These are phyloP conservation scores for Penicillium sp. DNA, from an alignment of 2,329 filamentous ascomycete genomes.

Conservation along the genomic window DNA sequence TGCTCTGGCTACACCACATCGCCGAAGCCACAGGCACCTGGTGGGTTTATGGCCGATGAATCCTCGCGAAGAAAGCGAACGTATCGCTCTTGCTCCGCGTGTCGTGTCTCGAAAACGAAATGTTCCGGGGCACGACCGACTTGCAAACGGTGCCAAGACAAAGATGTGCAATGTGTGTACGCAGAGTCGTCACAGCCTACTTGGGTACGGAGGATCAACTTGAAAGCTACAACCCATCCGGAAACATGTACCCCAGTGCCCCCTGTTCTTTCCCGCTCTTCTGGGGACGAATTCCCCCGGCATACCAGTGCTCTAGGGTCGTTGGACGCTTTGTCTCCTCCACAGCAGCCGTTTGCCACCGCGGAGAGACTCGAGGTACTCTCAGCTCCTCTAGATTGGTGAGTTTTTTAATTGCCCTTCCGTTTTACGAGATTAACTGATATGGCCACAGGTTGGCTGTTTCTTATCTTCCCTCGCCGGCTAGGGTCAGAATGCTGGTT, in stretches of 20 bases:
- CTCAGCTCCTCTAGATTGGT: constrained; percentile 15
- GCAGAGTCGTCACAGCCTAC: constrained; percentile 21
- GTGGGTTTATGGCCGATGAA: not conserved
- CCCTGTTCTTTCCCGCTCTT: not conserved
- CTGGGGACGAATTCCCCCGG: not conserved
- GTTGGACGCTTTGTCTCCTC: not conserved
- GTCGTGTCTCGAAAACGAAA: constrained; percentile 24
- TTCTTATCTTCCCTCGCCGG: constrained; percentile 9
- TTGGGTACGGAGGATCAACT: constrained; percentile 19
- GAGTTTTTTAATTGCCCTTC: not conserved
- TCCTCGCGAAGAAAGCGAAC: constrained; percentile 17
- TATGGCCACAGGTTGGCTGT: constrained; percentile 10
- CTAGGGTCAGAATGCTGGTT: constrained; percentile 14
- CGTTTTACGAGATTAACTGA: not conserved
- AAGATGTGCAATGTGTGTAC: constrained; percentile 14
- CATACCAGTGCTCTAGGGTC: not conserved
- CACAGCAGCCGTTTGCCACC: not conserved
- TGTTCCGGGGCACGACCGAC: constrained; percentile 23
- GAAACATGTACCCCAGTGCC: not conserved
- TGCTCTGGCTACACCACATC: constrained; percentile 20
- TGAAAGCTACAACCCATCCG: not conserved
- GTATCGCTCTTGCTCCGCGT: constrained; percentile 21
- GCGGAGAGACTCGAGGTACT: not conserved
- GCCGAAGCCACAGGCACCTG: not conserved
- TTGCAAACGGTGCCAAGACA: constrained; percentile 18